A percentile compares a stretch with the other conserved stretches of the same genome.
Conservation (phyloP, 306 rosid species). For the Prunus mongolica region DNA sequence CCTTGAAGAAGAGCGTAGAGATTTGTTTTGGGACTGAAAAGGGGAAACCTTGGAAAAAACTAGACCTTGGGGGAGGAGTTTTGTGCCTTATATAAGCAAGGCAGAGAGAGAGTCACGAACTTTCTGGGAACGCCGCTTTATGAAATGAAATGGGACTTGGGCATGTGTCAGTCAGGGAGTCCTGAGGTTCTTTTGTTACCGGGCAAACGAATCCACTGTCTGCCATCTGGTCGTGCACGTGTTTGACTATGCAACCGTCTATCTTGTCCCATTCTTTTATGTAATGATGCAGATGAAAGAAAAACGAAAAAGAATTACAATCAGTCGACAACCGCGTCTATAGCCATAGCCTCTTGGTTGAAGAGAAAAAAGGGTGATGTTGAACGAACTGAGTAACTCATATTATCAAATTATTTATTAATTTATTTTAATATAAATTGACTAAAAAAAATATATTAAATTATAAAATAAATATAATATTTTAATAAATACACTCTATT, state of each 20-base stretch:
- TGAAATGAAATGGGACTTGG: background rate
- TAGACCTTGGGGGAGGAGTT: background rate
- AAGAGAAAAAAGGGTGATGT: no score
- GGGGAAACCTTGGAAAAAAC: background rate
- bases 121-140: background rate
- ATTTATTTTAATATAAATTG: no score
- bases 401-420: no score
- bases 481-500: no score
- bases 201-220: background rate
- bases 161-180: background rate
- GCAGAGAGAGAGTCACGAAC: background rate
- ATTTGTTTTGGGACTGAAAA: background rate
- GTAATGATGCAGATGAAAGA: no score
- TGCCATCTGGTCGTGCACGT: background rate
- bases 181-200: background rate
- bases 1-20: conserved; percentile 1
- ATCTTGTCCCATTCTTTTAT: background rate
- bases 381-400: fast-evolving
- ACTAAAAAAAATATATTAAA: no score
- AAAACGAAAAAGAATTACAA: no score
- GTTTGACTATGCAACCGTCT: background rate
- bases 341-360: no score
- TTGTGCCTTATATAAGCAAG: background rate
- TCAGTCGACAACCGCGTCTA: no score
- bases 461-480: no score